Evolutionary conservation across 768 basidiomycete genomes (phyloP), one percentile per base, ranked within the genome.

Genomic region (Rubroboletus satanas): DNA sequence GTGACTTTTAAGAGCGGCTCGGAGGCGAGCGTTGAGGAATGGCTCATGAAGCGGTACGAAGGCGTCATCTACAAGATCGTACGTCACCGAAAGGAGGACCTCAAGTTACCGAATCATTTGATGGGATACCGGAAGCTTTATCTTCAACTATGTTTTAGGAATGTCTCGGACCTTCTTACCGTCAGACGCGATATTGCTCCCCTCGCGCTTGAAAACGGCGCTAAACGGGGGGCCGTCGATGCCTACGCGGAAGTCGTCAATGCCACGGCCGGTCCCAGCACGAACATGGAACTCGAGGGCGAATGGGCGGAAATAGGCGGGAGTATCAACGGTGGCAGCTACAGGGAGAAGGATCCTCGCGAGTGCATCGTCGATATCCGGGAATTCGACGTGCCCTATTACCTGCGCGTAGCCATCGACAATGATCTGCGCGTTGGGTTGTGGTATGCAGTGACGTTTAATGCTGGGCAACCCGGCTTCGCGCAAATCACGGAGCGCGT

Each of bases 381-480:
- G 35, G 97, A 98, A 69, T 98, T 87, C 71, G 97, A 99, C 71
- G 92, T 98, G 28, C 91, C 93, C 1, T 99, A 98, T 71, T 98
- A 98, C 72, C 79, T 97, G 44, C 93, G 97, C 18, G 96, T 98
- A n/a, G 94, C 96, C 14, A 99, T 99, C 73, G 97, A 99, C 80
- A 93, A 95, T 68, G 93, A 98, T 44, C 82, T 98, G 46, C 93
- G 97, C 46, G 95, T 97, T 49, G 97, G 97, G 47, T 75, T 98
- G n/a, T 99, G 97, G 97, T 99, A 99, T 65, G 79, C 83, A 0
- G 83, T 99, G 49, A 84, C 87, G 5, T 93, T 95, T 61, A 80
- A 80, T 2, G 85, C 84, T 4, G 95, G 94, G 5, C 83, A 87
- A 52, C 91, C 93, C 5, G 74, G 75, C 12, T 84, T 98, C 66